Evolutionary conservation across 1,284 basidiomycete species (phyloP), one percentile per base, ranked within the genome.

Genomic region (Veloboletus limbatus): DNA sequence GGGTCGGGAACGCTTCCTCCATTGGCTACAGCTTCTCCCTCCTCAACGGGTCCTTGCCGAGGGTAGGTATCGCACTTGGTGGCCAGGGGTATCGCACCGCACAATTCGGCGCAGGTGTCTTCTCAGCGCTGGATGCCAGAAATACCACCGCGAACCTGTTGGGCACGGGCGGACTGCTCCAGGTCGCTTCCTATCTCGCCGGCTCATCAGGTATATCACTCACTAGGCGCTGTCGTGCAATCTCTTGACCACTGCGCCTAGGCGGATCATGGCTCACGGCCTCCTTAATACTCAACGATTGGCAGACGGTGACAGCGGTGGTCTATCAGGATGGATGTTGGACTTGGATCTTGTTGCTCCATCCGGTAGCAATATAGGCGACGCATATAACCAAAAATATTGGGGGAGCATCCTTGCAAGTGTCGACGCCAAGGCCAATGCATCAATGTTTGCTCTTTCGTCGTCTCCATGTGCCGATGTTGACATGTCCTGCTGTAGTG

Each of bases 181-280:
- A 86, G 58, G 78, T 82, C 22, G 59, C 77, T 10, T 78, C 78
- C 2, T 87, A 87, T 64, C 60, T 85, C 25, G 62, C 76, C 9
- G 81, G 75, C 1, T 69, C 85, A 1, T 85, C 82, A 45, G 84
- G 83, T 78, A 48, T 61, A 26, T 16, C 37, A 8, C 14, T 1
- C 24, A 0, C n/a, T n/a, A n/a, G n/a, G n/a, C 9, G 8, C 10
- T 6, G 8, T 39, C 13, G 14, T 45, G 18, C 38, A 25, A 17
- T 26, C 31, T 31, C 26, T 46, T 42, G 16, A 40, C 40, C 43
- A n/a, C 5, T 24, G 24, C 48, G 10, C 27, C 1, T 28, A 84
- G 82, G 82, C 24, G 84, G 84, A 3, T 82, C 81, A 8, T 86
- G 84, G 84, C 54, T 81, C 5, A 75, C 75, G 0, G 76, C 78